Evolutionary conservation across 257 asterid genomes (phyloP), one percentile per base, ranked within the genome.

Genomic region (Nicotiana undulata): DNA sequence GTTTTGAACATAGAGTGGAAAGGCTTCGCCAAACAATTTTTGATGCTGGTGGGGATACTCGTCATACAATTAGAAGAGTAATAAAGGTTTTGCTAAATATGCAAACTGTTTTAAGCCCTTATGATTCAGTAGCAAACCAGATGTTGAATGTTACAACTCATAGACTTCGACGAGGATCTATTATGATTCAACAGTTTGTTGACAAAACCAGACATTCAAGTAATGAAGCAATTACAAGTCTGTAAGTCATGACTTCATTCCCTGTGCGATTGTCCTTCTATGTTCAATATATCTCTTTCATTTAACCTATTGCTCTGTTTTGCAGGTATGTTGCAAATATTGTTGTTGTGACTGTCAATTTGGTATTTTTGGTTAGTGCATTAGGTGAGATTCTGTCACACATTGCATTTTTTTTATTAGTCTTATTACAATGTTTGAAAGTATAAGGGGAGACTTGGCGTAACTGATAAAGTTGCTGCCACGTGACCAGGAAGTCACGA

Each of bases 281-380:
- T 20, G 6, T 15, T 58, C 4, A 3, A 4, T 60, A 10, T 52
- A 49, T 61, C 40, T 29, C 76, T 72, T 79, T 58, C 37, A 9
- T 76, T 76, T 29, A 34, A 29, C 12, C 74, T 40, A 7, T 44
- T 40, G 8, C 6, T 40, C 18, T 20, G 13, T 37, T 34, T 72
- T 24, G 53, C 81, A 88, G 94, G 84, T 85, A 87, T 74, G 29
- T 81, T 74, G 80, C 85, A 66, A 90, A 88, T 84, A 84, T 90
- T 77, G 88, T 82, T 59, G 82, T 85, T 2, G 86, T 82, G 66
- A 85, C 82, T 22, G 22, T 85, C 83, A 85, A 86, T 80, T 83
- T 90, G 77, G 85, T 77, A 26, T 60, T 88, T 75, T 80, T 90
- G 83, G 88, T 85, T 77, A 72, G 88, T 61, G 92, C 88, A 79